Base-by-base conservation (phyloP, 1,284 basidiomycete species). In the Cutaneotrichosporon spelunceum region DNA sequence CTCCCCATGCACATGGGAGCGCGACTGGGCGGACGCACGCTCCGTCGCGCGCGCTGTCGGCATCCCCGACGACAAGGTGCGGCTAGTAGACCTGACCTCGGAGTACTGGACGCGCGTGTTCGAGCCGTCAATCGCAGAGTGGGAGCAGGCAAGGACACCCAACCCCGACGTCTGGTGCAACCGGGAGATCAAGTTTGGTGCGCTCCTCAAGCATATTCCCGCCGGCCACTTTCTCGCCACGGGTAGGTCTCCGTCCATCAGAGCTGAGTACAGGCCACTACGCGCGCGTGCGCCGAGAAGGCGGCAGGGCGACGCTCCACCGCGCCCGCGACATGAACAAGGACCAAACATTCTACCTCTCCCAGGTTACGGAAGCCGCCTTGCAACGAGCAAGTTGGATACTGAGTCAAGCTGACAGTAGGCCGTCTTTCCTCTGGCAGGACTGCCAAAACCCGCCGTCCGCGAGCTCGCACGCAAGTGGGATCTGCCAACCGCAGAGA, bases 161-260 rank as follows among this genome's bases (percentile, higher is more conserved):
- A 98, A 98, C 76, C 93, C 95, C 0, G 95, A 98, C 72, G 87
- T 98, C 1, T 87, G 86, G 82, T 98, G 95, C 76, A 98, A 99
- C 77, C 85, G 82, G 70, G 89, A 95, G 75, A 91, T 98, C 74
- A 97, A 98, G 77, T 98, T 98, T 68, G 92, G 92, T 3, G 88
- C 89, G 0, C 81, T 99, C 16, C 80, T 94, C 54, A 84, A 91
- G 61, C 82, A 80, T 60, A 79, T 92, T 9, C 59, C 67, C 16
- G 52, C 75, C 73, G 33, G 72, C 69, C 44, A 74, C 73, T 91
- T 87, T 85, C 81, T 95, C 47, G 93, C 92, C 8, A 94, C 92
- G 4, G 89, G 90, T 88, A 30, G 68, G 62, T 26, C 29, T 19
- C 8, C 14, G 2, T 30, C 19, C 39, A 11, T 42, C 42, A 50